Percentiles rank a stretch among this genome's conserved stretches.
phyloP scores from a whole-genome alignment of 2,329 filamentous ascomycete genomes.

The Beauveria sp. region DNA sequence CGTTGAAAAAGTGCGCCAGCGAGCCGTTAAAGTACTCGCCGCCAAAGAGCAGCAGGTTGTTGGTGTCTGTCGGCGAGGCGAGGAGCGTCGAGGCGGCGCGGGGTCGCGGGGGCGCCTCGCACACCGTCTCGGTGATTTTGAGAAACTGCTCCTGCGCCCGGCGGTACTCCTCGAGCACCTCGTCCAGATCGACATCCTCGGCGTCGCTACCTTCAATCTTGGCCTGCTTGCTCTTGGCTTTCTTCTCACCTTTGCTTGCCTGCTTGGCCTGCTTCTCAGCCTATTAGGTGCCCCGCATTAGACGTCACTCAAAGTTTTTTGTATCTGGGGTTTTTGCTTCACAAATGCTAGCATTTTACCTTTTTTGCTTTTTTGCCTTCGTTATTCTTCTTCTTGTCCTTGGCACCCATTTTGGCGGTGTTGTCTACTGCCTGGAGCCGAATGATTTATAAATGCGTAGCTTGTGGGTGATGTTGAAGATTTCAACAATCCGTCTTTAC shows the following conservation, averaged over 20 bases:
- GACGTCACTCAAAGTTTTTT: background rate
- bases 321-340: background rate
- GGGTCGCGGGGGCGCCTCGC: conserved; percentile 64
- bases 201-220: conserved; percentile 76
- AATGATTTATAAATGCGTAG: background rate
- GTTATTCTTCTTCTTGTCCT: conserved; percentile 43
- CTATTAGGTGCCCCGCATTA: conserved; percentile 17
- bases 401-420: conserved; percentile 24
- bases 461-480: conserved; percentile 4
- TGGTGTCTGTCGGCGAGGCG: conserved; percentile 76
- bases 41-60: conserved; percentile 85
- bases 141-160: conserved; percentile 89
- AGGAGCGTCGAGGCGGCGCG: conserved; percentile 76
- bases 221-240: conserved; percentile 62
- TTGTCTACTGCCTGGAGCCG: conserved; percentile 21
- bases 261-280: conserved; percentile 69
- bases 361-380: conserved; percentile 46
- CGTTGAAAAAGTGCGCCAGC: conserved; percentile 65
- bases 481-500: background rate
- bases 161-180: conserved; percentile 86
- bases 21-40: conserved; percentile 95
- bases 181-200: conserved; percentile 89
- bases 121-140: conserved; percentile 79
- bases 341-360: conserved; percentile 20
- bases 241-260: conserved; percentile 85